These are phyloP conservation scores for Buxus sempervirens DNA, from an alignment of 164 flowering plant species.

Conservation along the genomic window DNA sequence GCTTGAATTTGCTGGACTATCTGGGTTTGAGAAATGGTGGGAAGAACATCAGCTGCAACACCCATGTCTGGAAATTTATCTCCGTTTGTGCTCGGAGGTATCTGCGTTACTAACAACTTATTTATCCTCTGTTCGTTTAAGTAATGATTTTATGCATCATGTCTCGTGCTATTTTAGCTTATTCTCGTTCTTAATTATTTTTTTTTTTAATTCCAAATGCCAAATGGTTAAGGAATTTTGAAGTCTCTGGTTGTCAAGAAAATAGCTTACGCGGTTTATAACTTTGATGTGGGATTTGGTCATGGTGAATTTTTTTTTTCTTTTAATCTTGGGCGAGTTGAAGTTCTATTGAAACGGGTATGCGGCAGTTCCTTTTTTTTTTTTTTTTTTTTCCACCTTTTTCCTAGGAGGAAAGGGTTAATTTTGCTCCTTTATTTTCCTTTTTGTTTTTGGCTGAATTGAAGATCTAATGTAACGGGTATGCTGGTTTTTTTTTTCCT, in stretches of 20 bases:
- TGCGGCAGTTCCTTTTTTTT: background rate
- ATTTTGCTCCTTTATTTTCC: no score
- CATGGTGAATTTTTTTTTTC: background rate
- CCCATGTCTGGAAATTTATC: constrained; percentile 28
- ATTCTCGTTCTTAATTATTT: no score
- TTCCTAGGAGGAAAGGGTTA: no score
- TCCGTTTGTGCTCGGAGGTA: constrained; percentile 29
- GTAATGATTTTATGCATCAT: no score
- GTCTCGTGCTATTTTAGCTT: no score
- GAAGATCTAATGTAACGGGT: no score
- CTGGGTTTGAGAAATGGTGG: constrained; percentile 4
- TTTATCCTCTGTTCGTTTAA: background rate
- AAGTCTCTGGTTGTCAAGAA: no score
- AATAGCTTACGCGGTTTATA: background rate
- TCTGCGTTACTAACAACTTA: background rate
- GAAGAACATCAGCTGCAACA: constrained; percentile 1
- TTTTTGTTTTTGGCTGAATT: no score
- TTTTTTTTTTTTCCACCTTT: background rate
- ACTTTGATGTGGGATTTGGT: background rate
- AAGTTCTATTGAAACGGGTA: background rate
- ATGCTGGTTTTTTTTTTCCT: no score
- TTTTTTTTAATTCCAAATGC: no score
- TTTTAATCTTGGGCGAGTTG: no score
- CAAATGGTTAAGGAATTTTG: no score
- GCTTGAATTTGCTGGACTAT: background rate